phyloP scores from a whole-genome alignment of 371 early-diverging fungal species.

The Mortierella sp. region DNA sequence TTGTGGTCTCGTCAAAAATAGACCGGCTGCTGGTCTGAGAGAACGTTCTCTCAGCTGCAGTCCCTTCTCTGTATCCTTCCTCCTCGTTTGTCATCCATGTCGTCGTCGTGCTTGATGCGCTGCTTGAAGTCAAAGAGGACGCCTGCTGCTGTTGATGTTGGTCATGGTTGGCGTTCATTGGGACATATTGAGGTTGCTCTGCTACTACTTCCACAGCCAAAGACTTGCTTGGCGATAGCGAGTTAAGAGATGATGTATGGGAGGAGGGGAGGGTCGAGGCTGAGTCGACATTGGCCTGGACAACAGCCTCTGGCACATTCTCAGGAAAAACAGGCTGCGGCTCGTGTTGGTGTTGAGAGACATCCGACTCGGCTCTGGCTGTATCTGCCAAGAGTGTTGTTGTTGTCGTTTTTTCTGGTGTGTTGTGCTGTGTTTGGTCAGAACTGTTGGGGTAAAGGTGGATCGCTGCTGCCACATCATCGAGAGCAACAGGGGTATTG shows the following conservation, averaged over 20 bases:
- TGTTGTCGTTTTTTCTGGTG: neutral
- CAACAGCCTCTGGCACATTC: neutral
- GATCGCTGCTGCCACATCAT: neutral
- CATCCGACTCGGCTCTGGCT: neutral
- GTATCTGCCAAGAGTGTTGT: neutral
- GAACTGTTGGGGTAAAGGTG: conserved; percentile 8
- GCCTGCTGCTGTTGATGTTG: neutral
- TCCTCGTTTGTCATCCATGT: neutral
- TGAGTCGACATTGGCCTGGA: neutral
- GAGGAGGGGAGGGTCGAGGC: neutral
- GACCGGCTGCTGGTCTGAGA: neutral
- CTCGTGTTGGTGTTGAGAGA: conserved; percentile 5
- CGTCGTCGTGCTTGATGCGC: conserved; percentile 6
- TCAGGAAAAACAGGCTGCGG: neutral
- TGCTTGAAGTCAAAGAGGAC: neutral
- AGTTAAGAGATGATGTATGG: neutral
- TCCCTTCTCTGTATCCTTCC: neutral
- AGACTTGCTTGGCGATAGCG: neutral
- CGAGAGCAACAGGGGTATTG: neutral
- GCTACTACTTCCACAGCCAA: neutral
- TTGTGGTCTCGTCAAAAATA: neutral
- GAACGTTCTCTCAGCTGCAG: neutral
- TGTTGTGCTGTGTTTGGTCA: neutral
- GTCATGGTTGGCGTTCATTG: neutral
- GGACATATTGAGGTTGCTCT: neutral